Evolutionary conservation across 495 filamentous ascomycete genomes (phyloP).

Genomic region (Lophiotrema nucula): DNA sequence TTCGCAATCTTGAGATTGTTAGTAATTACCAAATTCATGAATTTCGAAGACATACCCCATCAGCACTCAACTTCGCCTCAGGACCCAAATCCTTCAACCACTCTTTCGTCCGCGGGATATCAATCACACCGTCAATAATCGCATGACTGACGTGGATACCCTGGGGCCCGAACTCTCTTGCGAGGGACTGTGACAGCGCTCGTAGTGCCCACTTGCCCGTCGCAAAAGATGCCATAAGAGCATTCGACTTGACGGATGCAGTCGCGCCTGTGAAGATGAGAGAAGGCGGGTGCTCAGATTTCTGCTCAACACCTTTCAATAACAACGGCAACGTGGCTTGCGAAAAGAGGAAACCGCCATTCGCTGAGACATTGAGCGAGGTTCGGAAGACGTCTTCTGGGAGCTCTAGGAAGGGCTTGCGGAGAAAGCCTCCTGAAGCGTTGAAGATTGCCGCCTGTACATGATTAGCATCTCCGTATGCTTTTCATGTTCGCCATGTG

Average conservation of each 20-base stretch:
- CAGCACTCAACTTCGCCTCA: slow-evolving; percentile 76
- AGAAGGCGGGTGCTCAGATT: slow-evolving; percentile 63
- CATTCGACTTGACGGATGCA: slow-evolving; percentile 71
- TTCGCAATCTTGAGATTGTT: slow-evolving; percentile 71
- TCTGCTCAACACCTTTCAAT: slow-evolving; percentile 54
- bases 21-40: not conserved
- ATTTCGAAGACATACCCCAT: slow-evolving; percentile 62
- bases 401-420: slow-evolving; percentile 80
- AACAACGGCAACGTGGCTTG: slow-evolving; percentile 71
- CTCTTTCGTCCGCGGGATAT: slow-evolving; percentile 69
- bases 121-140: slow-evolving; percentile 86
- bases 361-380: slow-evolving; percentile 55
- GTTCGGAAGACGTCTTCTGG: slow-evolving; percentile 61
- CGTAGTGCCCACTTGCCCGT: slow-evolving; percentile 78
- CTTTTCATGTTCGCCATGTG: no score
- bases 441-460: slow-evolving; percentile 78
- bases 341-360: slow-evolving; percentile 76
- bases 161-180: slow-evolving; percentile 83
- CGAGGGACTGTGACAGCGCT: slow-evolving; percentile 74
- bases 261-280: slow-evolving; percentile 90
- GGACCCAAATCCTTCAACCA: slow-evolving; percentile 54
- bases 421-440: slow-evolving; percentile 63
- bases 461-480: no score
- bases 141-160: slow-evolving; percentile 86
- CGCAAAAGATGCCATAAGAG: slow-evolving; percentile 70